Base-by-base conservation (phyloP, 2,329 filamentous ascomycete species). In the Raffaelea ambrosiae region DNA sequence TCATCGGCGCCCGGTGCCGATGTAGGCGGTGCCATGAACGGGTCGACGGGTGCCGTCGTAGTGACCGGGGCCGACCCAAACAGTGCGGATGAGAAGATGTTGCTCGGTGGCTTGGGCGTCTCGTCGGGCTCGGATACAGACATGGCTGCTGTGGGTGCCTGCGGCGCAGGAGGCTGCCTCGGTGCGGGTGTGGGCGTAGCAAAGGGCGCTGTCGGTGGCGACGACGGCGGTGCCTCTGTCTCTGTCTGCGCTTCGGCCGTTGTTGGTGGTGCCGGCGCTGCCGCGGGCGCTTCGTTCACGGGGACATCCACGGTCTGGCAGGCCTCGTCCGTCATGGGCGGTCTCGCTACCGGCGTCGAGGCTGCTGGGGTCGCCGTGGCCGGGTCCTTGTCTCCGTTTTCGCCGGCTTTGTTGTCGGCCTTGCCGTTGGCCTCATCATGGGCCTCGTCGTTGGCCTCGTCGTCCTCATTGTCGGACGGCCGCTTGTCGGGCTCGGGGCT, bases 401-500 rank as follows among this genome's bases (percentile, higher is more conserved):
- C 16, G n/a, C n/a, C n/a, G n/a, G n/a, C n/a, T 40, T 31, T n/a
- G 38, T 21, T 23, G 26, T 29, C 16, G 35, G 7, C 14, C 39
- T 48, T 38, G 5, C 36, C 20, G 18, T n/a, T 21, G n/a, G n/a
- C n/a, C 3, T n/a, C 18, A 11, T 45, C 35, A 16, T 40, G n/a
- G 13, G 19, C 33, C 11, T 43, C 22, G 11, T 38, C 26, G 4
- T 31, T 20, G 8, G 13, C 40, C 31, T 21, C 11, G 18, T 5
- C 2, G 3, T 19, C 26, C 2, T 44, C 48, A 2, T 46, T 42
- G 5, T 51, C 50, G 2, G 42, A 48, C 46, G 56, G 53, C 1
- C 51, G 51, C 20, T 51, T 48, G 36, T 73, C 65, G 31, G 71
- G 73, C 58, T 84, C 77, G 3, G 87, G 86, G 46, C 83, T 90